These are phyloP conservation scores for Juglanconis sp. DNA, from an alignment of 2,329 filamentous ascomycete genomes.

Conservation along the genomic window DNA sequence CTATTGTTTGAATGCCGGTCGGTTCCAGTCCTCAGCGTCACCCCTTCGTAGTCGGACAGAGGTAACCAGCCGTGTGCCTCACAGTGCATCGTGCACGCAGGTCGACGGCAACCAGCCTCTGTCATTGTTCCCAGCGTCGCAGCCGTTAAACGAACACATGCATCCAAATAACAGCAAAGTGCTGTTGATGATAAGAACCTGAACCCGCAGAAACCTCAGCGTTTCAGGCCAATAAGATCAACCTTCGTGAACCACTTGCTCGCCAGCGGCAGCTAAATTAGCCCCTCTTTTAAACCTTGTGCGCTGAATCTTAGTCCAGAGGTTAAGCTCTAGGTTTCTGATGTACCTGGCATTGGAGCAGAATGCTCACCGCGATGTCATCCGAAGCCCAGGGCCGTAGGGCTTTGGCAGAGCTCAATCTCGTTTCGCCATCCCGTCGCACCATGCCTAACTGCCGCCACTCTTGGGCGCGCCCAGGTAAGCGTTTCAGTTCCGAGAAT, in stretches of 20 bases:
- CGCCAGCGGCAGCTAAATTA: background rate
- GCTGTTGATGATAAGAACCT: background rate
- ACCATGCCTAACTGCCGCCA: too few species aligned
- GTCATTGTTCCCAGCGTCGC: too few species aligned
- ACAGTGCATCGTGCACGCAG: background rate
- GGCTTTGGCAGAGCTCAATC: too few species aligned
- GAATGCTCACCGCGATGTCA: too few species aligned
- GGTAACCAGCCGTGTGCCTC: constrained; percentile 5
- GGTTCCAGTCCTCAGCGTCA: background rate
- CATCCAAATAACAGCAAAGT: background rate
- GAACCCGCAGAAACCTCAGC: background rate
- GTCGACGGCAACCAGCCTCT: background rate
- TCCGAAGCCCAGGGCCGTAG: too few species aligned
- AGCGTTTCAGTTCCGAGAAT: too few species aligned
- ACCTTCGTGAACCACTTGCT: background rate
- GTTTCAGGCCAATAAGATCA: background rate
- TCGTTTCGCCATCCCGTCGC: too few species aligned
- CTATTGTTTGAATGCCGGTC: background rate
- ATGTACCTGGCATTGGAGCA: too few species aligned
- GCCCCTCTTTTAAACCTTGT: background rate
- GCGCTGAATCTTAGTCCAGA: background rate
- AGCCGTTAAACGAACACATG: too few species aligned
- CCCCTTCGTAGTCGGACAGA: constrained; percentile 7
- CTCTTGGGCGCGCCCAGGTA: too few species aligned
- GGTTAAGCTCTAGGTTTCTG: too few species aligned